These are phyloP conservation scores for Magnusiomyces ingens DNA, from an alignment of 1,139 yeast species.

Conservation along the genomic window DNA sequence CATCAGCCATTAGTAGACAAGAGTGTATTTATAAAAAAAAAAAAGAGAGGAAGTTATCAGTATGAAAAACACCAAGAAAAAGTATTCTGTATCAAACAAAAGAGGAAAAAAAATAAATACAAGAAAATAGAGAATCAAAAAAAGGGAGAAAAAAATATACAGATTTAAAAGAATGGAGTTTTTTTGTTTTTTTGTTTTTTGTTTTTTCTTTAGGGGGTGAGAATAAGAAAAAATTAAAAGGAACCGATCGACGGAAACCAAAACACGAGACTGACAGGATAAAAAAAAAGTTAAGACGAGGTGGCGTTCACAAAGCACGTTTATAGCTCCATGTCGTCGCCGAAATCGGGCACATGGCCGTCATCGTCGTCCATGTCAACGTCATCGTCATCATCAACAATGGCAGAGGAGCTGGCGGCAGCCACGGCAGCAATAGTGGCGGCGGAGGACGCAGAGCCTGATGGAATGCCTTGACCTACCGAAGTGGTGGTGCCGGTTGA, in stretches of 20 bases:
- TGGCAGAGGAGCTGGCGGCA: not conserved
- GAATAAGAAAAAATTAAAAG: not conserved
- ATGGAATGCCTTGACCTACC: not conserved
- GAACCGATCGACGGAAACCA: not conserved
- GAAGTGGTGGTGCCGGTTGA: not conserved
- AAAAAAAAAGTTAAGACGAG: not conserved
- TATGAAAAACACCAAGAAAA: too few species aligned
- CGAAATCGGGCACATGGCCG: conserved; percentile 51
- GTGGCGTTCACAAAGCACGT: not conserved
- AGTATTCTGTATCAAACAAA: too few species aligned
- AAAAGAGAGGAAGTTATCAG: not conserved
- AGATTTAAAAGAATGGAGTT: not conserved
- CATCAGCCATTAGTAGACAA: too few species aligned
- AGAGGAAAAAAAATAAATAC: too few species aligned
- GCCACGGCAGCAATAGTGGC: conserved; percentile 6
- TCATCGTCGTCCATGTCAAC: conserved; percentile 33
- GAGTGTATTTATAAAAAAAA: not conserved
- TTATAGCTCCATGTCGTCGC: conserved; percentile 63
- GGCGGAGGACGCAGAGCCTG: not conserved
- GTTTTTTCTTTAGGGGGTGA: not conserved
- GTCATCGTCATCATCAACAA: conserved; percentile 13
- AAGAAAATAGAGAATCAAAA: not conserved
- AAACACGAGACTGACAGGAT: conserved; percentile 3
- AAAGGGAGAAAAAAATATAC: not conserved
- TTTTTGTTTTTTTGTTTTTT: not conserved